Base-by-base conservation (phyloP, 2,329 filamentous ascomycete genomes). In the Ophiostoma triangulosporum region DNA sequence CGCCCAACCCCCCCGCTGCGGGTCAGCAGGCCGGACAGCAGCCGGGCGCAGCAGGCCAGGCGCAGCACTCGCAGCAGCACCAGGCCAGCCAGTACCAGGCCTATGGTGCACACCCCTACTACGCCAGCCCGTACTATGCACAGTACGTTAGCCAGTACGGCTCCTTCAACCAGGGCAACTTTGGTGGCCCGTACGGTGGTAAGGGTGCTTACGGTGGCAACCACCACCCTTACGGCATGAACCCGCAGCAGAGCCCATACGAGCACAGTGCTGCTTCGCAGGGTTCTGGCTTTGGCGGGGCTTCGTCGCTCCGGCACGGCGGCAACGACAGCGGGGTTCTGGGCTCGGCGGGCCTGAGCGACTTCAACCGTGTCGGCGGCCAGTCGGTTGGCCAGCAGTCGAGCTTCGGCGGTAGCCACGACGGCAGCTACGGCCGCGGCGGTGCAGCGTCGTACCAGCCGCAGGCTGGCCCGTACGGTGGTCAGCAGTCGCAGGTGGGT, bases 1-100 rank as follows among this genome's bases (percentile, higher is more conserved):
- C 90, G 2, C 90, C 91, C 33, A 93, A 94, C 70, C 89, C 90
- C 27, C 76, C 83, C 38, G 51, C 48, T 1, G 43, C 51, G 3
- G 70, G 71, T 11, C 77, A 78, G 63, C 70, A 70, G 43, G 67
- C 67, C 51, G 50, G 62, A 31, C 66, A 65, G 61, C 57, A 63
- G 60, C 60, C 64, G 54, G 68, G 68, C 22, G 54, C 38, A 8
- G 56, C 26, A 3, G 52, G 48, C n/a, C 56, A 56, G 48, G 50
- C 24, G n/a, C 57, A 59, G 57, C 70, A 72, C 57, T 64, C 67
- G 2, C 67, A 67, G 53, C 68, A 70, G 56, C 66, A 54, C 45
- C 56, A 57, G 29, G 38, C 31, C 36, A 43, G 12, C 51, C 53
- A 57, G 48, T 53, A 68, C 55, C 65, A 55, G 32, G 56, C 60